Base-by-base conservation (phyloP, 2,329 filamentous ascomycete species). In the Fusarium vanettenii region DNA sequence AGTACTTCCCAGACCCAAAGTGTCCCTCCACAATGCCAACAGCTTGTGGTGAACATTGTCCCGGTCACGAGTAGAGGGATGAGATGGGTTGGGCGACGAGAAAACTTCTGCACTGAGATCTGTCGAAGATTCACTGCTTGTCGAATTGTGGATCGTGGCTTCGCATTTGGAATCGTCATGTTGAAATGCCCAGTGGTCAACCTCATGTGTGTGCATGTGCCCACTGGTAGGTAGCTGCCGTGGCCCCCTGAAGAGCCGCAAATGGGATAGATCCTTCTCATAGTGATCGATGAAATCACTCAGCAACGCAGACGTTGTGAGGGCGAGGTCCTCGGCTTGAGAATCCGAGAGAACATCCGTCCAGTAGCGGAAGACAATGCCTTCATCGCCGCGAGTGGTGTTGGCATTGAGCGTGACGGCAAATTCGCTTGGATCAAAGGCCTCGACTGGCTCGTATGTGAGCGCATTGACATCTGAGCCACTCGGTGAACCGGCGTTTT, bases 391-490 rank as follows among this genome's bases (percentile, higher is more conserved):
- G 4, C 71, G 73, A 10, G 76, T 71, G 18, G 76, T 73, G 29
- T 78, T 78, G 20, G 81, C 78, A 14, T 81, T 82, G 31, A 82
- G 72, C 0, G 81, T 80, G 1, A 82, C 67, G 1, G 77, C 77
- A 27, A 81, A 82, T 50, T 82, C 81, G 66, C 79, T 81, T 3
- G 81, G 76, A 18, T 57, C 43, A 25, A 73, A 67, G 1, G 76
- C 75, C 11, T 78, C 66, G 1, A 79, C 43, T 0, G 73, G 48
- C 11, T 79, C 71, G n/a, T 69, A 70, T 13, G 1, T 56, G n/a
- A 76, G 69, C 0, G 60, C 18, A 1, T 52, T 33, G 6, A 43
- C 8, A 13, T 73, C 59, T 3, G 60, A 55, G 13, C 14, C 59
- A 3, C 29, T 43, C 1, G 69, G 29, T 5, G 48, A 60, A 29